Conservation (phyloP, 148 eudicot species). For the Chenopodium formosanum region DNA sequence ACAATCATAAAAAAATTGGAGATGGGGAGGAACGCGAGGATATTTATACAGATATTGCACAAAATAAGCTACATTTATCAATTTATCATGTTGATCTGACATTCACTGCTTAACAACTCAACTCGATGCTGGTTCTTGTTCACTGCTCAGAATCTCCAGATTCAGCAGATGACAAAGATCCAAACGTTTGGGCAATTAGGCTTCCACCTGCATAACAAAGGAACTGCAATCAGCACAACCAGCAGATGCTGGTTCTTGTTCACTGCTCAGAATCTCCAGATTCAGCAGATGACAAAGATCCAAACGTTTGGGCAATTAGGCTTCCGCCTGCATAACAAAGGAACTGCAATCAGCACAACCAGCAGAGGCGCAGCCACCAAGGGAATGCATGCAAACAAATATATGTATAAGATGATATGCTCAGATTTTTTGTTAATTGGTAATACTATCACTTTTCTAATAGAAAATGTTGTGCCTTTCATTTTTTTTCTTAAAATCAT, state of each 20-base stretch:
- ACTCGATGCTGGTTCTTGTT: background rate
- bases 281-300: constrained; percentile 37
- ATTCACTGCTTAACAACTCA: background rate
- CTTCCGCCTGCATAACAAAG: constrained; percentile 47
- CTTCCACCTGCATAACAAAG: constrained; percentile 47
- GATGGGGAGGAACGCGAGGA: background rate
- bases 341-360: background rate
- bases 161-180: constrained; percentile 37
- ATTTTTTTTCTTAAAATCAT: background rate
- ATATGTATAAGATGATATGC: background rate
- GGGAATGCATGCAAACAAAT: background rate
- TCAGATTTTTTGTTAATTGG: background rate
- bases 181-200: constrained; percentile 55
- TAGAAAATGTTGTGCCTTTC: no score
- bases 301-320: constrained; percentile 55
- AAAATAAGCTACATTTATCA: background rate
- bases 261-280: constrained; percentile 5
- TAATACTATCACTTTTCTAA: no score
- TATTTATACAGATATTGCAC: background rate
- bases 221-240: background rate
- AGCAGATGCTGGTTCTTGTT: background rate
- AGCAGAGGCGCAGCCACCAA: background rate
- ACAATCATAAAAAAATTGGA: background rate
- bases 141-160: constrained; percentile 5
- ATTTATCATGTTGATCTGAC: background rate